Percentiles rank a stretch among this genome's conserved stretches.
Evolutionary conservation across 768 basidiomycete species (phyloP).

Genomic region (Russula griseocarnosa): DNA sequence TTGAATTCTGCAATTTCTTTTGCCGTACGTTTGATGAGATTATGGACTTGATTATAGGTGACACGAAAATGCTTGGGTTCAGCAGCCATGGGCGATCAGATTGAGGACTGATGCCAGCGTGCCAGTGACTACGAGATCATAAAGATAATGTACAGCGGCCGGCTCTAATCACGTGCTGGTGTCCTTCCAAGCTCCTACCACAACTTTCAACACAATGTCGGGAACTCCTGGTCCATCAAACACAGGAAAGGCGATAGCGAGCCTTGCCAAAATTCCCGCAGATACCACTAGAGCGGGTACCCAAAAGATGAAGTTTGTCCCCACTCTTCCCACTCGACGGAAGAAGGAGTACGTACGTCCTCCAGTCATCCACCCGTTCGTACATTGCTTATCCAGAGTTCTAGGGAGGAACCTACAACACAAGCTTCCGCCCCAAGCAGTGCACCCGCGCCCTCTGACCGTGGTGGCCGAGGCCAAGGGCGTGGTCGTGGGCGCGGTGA

Average conservation of each 20-base stretch:
- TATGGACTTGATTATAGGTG: conserved; percentile 93
- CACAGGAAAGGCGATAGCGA: conserved; percentile 63
- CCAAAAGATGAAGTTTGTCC: conserved; percentile 76
- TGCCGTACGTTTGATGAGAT: conserved; percentile 67
- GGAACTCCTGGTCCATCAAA: conserved; percentile 29
- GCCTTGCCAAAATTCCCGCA: conserved; percentile 62
- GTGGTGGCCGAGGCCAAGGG: conserved; percentile 45
- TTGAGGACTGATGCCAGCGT: too few relatives aligned
- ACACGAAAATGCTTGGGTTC: conserved; percentile 59
- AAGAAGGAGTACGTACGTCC: conserved; percentile 76
- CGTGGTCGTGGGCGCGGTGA: conserved; percentile 43
- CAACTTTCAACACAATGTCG: conserved; percentile 15
- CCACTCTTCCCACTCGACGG: conserved; percentile 67
- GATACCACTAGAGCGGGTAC: conserved; percentile 73
- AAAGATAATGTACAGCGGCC: too few relatives aligned
- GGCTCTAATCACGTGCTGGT: conserved; percentile 1
- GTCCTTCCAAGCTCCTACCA: neutral
- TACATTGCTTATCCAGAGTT: conserved; percentile 23
- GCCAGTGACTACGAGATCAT: too few relatives aligned
- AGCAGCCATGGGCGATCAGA: conserved; percentile 24
- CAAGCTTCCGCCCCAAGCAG: conserved; percentile 24
- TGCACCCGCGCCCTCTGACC: conserved; percentile 38
- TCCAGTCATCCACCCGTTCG: conserved; percentile 27
- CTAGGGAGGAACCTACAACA: conserved; percentile 56
- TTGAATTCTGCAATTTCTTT: conserved; percentile 72